A percentile compares a stretch with the other conserved stretches of the same genome.
Evolutionary conservation across 1,284 basidiomycete species (phyloP).

Genomic region (Moniliella sp.): DNA sequence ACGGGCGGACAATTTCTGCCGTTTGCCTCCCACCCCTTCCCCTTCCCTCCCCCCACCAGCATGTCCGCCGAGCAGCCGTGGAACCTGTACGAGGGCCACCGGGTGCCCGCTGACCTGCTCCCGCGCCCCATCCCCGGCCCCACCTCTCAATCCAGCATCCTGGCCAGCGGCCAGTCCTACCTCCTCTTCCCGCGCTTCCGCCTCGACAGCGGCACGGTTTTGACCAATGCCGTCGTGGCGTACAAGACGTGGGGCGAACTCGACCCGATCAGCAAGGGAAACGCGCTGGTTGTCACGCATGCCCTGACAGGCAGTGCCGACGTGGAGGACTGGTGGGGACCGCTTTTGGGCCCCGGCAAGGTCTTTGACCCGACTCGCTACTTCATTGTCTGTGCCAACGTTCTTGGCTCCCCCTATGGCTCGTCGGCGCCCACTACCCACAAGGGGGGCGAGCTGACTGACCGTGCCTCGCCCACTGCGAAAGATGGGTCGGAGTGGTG

Average conservation of each 20-base stretch:
- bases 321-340: conserved; percentile 94
- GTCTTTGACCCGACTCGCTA: conserved; percentile 71
- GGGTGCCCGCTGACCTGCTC: no score
- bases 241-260: conserved; percentile 91
- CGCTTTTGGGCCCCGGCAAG: conserved; percentile 66
- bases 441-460: conserved; percentile 16
- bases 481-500: conserved; percentile 39
- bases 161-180: conserved; percentile 19
- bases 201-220: conserved; percentile 54
- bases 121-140: conserved; percentile 28
- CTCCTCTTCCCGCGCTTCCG: conserved; percentile 42
- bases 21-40: no score
- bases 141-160: conserved; percentile 19
- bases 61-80: no score
- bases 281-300: conserved; percentile 90
- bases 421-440: conserved; percentile 50
- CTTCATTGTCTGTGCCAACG: conserved; percentile 85
- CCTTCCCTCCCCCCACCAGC: no score
- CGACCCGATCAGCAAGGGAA: conserved; percentile 49
- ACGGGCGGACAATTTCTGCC: no score
- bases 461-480: no score
- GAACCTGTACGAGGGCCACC: no score
- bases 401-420: conserved; percentile 82
- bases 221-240: conserved; percentile 64
- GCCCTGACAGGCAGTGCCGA: conserved; percentile 89